phyloP scores from a whole-genome alignment of 306 rosid species.

The Canavalia gladiata region DNA sequence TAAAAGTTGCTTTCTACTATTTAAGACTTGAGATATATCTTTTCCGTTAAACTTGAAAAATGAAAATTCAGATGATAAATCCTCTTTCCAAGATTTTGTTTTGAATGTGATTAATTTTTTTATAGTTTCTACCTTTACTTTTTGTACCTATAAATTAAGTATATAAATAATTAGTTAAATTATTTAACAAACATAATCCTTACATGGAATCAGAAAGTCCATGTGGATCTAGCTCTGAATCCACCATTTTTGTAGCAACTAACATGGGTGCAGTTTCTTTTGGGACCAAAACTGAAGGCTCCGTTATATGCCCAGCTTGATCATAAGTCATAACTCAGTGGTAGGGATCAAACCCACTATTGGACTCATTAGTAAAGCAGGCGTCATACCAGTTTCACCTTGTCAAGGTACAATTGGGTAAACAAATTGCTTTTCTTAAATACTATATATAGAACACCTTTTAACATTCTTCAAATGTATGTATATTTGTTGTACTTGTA shows the following conservation, averaged over 20 bases:
- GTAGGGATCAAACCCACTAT: constrained; percentile 80
- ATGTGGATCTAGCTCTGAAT: constrained; percentile 76
- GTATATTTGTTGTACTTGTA: background rate
- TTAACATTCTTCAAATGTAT: background rate
- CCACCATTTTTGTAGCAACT: constrained; percentile 72
- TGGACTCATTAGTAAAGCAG: constrained; percentile 77
- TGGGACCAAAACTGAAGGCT: constrained; percentile 74
- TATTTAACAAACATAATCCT: constrained; percentile 62
- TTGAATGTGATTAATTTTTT: too few relatives aligned
- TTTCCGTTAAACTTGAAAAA: too few relatives aligned
- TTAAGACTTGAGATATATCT: too few relatives aligned
- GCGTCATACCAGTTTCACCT: constrained; percentile 67
- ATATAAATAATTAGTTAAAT: background rate
- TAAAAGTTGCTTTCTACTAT: too few relatives aligned
- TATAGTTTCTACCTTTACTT: too few relatives aligned
- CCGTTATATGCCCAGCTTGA: constrained; percentile 68
- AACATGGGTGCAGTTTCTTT: constrained; percentile 70
- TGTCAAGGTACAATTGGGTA: constrained; percentile 78
- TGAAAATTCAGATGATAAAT: too few relatives aligned
- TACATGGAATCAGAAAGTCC: constrained; percentile 56
- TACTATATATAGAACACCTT: background rate
- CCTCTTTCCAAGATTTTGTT: too few relatives aligned
- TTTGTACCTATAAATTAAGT: too few relatives aligned
- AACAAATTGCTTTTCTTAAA: background rate
- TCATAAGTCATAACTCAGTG: constrained; percentile 58